Percentiles rank a stretch among this genome's conserved stretches.
Evolutionary conservation across 345 rosid genomes (phyloP).

Genomic region (Reutealis trisperma): DNA sequence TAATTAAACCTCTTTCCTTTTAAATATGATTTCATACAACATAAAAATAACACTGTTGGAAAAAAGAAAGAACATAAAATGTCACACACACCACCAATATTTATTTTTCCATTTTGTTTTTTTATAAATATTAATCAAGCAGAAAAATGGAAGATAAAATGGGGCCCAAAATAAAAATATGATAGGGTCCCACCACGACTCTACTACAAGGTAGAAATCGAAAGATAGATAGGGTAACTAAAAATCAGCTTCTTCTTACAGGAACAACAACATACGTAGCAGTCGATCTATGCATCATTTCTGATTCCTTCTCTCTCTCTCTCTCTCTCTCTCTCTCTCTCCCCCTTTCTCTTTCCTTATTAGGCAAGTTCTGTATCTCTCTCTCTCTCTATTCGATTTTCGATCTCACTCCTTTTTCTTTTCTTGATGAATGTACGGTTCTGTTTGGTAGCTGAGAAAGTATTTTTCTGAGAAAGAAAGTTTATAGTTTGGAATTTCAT

Average conservation of each 20-base stretch:
- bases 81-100: too few relatives aligned
- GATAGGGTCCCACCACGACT: neutral
- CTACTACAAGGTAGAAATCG: neutral
- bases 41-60: too few relatives aligned
- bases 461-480: neutral
- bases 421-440: neutral
- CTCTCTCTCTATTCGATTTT: neutral
- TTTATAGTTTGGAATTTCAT: neutral
- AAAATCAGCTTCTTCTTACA: neutral
- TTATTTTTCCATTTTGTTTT: too few relatives aligned
- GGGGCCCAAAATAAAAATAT: neutral
- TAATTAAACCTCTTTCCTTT: too few relatives aligned
- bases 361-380: constrained; percentile 18
- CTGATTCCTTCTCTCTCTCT: neutral
- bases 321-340: too few relatives aligned
- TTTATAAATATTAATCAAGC: too few relatives aligned
- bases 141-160: neutral
- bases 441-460: constrained; percentile 4
- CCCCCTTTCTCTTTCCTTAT: neutral
- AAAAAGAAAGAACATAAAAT: too few relatives aligned
- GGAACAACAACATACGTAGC: constrained; percentile 2
- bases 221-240: constrained; percentile 10
- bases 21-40: too few relatives aligned
- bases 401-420: neutral
- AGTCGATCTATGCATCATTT: neutral